Base-by-base conservation (phyloP, 225 moss, liverwort and hornwort species). In the Polytrichum formosum region DNA sequence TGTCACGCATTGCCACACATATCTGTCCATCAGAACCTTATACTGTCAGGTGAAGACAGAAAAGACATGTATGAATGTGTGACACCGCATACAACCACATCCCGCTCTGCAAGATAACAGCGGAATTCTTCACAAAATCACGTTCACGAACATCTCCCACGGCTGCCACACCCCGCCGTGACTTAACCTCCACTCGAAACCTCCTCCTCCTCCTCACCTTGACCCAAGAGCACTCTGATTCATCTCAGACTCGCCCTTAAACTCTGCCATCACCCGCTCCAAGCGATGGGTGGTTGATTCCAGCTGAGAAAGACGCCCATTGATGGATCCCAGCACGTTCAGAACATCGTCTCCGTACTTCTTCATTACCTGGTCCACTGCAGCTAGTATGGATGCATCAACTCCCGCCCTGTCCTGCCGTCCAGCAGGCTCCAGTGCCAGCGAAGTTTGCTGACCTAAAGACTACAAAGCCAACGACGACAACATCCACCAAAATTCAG, bases 311-410 rank as follows among this genome's bases (percentile, higher is more conserved):
- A 96, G 90, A 28, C 91, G 91, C 59, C 88, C 93, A 28, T 83
- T 87, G 74, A 96, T 71, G 6, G 88, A 82, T 71, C 93, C 95
- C 76, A 96, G 75, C 80, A 78, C 81, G 18, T 76, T 86, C 74
- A 91, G 73, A 82, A 91, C 25, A 72, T 93, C 85, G 35, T 93
- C 90, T 54, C 87, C 83, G 13, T 90, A 93, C 86, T 93, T 91
- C 76, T 88, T 88, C 93, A 96, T 88, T 20, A 84, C 88, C 70
- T 84, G 88, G 79, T 96, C 95, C 67, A 96, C 91, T n/a, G 91
- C 91, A 28, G 82, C 85, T 23, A 91, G 77, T 54, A 88, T 88
- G 21, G 90, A 84, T 25, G 84, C 79, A 54, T 96, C 95, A 72
- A 79, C 69, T 80, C 73, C 76, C 82, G 84, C 82, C 79, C 90